A percentile compares a stretch with the other conserved stretches of the same genome.
Conservation (phyloP, 768 basidiomycete species). For the Tulasnella sp. region DNA sequence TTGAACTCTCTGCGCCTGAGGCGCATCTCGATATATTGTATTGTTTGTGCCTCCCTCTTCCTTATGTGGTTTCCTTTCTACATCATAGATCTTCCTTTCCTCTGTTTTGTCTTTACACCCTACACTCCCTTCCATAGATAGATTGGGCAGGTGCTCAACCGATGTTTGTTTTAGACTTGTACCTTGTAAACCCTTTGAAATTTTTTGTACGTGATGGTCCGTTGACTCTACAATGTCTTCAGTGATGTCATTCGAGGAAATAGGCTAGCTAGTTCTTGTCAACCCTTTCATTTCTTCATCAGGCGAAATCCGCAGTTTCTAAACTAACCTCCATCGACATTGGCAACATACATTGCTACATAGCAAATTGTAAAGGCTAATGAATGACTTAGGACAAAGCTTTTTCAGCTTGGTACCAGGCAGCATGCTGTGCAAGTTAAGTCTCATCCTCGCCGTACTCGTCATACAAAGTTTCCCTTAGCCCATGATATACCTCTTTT, state of each 20-base stretch:
- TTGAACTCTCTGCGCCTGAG: too few relatives aligned
- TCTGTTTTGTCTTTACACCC: not conserved
- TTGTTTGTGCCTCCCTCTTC: not conserved
- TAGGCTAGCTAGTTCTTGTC: too few relatives aligned
- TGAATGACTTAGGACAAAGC: not conserved
- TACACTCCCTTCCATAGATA: not conserved
- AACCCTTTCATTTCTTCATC: too few relatives aligned
- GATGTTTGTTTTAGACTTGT: not conserved
- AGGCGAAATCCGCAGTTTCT: too few relatives aligned
- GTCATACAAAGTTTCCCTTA: slow-evolving; percentile 35
- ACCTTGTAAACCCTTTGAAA: not conserved
- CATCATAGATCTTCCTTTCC: not conserved
- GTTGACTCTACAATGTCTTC: not conserved
- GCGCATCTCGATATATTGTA: not conserved
- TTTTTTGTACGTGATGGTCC: not conserved
- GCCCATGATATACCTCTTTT: slow-evolving; percentile 46
- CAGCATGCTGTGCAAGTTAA: not conserved
- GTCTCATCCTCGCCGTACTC: not conserved
- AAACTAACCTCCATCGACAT: too few relatives aligned
- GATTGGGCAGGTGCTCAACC: not conserved
- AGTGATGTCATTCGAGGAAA: too few relatives aligned
- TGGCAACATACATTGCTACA: too few relatives aligned
- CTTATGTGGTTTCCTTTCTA: not conserved
- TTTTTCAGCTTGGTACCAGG: not conserved
- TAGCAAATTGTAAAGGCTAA: too few relatives aligned